Conservation (phyloP, 768 basidiomycete genomes). For the Podaxis pistillaris region DNA sequence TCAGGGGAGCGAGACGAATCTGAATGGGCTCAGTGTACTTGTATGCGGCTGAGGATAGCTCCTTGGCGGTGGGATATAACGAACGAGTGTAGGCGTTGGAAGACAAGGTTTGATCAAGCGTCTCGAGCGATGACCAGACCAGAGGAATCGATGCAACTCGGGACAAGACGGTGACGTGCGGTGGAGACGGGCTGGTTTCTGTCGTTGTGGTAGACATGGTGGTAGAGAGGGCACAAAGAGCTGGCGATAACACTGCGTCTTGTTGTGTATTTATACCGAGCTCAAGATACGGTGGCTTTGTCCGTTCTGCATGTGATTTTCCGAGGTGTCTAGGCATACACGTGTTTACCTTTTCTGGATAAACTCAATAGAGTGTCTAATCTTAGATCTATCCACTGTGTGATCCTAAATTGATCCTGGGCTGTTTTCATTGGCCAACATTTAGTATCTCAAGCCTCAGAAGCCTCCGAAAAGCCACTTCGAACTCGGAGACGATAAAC, state of each 20-base stretch:
- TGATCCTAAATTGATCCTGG: background rate
- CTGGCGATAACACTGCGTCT: background rate
- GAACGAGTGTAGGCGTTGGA: slow-evolving; percentile 60
- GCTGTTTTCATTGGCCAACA: background rate
- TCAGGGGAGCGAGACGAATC: slow-evolving; percentile 60
- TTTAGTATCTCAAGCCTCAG: too few relatives aligned
- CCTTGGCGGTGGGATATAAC: slow-evolving; percentile 66
- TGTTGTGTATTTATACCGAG: background rate
- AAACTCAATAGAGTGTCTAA: background rate
- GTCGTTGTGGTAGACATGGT: slow-evolving; percentile 26
- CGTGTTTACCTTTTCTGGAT: background rate
- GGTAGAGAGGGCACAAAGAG: background rate
- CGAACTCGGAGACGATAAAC: too few relatives aligned
- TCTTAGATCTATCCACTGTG: background rate
- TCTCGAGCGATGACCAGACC: slow-evolving; percentile 59
- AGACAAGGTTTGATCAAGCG: slow-evolving; percentile 58
- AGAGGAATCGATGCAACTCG: slow-evolving; percentile 76
- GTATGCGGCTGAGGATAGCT: slow-evolving; percentile 56
- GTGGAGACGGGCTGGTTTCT: slow-evolving; percentile 30
- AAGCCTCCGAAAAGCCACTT: too few relatives aligned
- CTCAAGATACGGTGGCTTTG: background rate
- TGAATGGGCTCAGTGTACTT: slow-evolving; percentile 66
- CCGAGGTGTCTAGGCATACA: background rate
- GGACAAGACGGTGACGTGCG: slow-evolving; percentile 59
- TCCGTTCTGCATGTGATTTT: background rate